phyloP scores from a whole-genome alignment of 805 yeast species.

The Teunomyces barrocoloradensis region DNA sequence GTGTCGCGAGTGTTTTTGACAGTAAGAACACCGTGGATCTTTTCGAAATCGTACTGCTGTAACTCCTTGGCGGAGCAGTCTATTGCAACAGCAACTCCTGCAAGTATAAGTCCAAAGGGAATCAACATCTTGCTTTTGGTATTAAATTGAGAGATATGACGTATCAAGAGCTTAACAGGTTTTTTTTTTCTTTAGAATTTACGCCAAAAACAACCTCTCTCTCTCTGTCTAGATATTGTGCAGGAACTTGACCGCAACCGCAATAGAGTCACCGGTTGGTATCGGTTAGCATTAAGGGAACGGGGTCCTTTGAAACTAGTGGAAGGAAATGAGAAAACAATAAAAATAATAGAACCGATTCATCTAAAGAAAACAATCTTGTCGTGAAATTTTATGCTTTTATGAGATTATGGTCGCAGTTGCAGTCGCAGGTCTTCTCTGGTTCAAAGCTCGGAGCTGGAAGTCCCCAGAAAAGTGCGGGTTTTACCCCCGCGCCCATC shows the following conservation, averaged over 20 bases:
- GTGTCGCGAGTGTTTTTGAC: slow-evolving; percentile 43
- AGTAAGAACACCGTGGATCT: slow-evolving; percentile 45
- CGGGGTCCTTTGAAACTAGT: not conserved
- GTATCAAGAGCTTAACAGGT: slow-evolving; percentile 3
- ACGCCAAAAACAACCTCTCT: not conserved
- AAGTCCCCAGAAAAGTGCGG: not conserved
- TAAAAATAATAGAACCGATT: not conserved
- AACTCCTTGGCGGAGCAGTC: slow-evolving; percentile 39
- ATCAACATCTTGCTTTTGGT: not conserved
- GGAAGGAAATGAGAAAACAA: not conserved
- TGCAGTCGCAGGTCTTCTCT: no score
- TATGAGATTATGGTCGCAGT: no score
- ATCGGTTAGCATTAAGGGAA: not conserved
- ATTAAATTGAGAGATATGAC: slow-evolving; percentile 1
- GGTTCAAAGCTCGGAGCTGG: not conserved
- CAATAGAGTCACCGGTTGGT: not conserved
- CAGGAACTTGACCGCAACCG: not conserved
- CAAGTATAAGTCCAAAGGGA: slow-evolving; percentile 2
- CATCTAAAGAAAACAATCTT: no score
- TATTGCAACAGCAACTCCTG: slow-evolving; percentile 15
- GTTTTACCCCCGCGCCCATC: slow-evolving; percentile 3
- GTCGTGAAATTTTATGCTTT: no score
- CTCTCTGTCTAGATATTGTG: not conserved
- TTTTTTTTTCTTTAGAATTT: not conserved
- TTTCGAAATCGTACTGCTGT: slow-evolving; percentile 39